Evolutionary conservation across 2,329 filamentous ascomycete genomes (phyloP).

Genomic region (Aureobasidium sp.): DNA sequence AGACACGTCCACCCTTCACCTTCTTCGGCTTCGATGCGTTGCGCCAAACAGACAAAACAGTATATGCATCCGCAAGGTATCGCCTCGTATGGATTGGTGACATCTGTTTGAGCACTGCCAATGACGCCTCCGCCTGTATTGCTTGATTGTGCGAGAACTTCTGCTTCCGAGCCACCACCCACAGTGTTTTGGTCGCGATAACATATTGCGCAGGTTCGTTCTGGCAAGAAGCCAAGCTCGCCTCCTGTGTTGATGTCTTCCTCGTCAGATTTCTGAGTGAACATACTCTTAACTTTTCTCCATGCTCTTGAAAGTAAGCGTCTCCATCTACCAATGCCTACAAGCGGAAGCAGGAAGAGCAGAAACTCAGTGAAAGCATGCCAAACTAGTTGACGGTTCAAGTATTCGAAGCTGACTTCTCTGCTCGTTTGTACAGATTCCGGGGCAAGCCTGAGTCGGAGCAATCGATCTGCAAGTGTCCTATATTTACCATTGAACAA

Average conservation of each 20-base stretch:
- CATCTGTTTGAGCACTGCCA: constrained; percentile 81
- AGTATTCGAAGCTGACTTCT: constrained; percentile 93
- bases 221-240: constrained; percentile 77
- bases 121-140: constrained; percentile 60
- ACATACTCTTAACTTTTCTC: constrained; percentile 62
- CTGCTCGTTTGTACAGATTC: constrained; percentile 77
- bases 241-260: constrained; percentile 41
- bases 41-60: constrained; percentile 92
- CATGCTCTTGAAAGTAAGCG: constrained; percentile 82
- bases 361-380: constrained; percentile 99
- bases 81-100: constrained; percentile 92
- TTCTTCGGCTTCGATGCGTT: constrained; percentile 81
- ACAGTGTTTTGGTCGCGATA: constrained; percentile 85
- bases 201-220: constrained; percentile 92
- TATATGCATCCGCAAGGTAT: constrained; percentile 86
- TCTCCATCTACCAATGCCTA: constrained; percentile 88
- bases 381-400: constrained; percentile 97
- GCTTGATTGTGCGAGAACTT: constrained; percentile 56
- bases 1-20: constrained; percentile 91
- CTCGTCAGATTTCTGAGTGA: constrained; percentile 43
- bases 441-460: constrained; percentile 77
- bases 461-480: constrained; percentile 75
- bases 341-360: constrained; percentile 92
- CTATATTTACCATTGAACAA: constrained; percentile 84
- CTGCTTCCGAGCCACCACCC: constrained; percentile 56